Conservation (phyloP, 2,329 filamentous ascomycete genomes). For the Bipolaris zeicola region DNA sequence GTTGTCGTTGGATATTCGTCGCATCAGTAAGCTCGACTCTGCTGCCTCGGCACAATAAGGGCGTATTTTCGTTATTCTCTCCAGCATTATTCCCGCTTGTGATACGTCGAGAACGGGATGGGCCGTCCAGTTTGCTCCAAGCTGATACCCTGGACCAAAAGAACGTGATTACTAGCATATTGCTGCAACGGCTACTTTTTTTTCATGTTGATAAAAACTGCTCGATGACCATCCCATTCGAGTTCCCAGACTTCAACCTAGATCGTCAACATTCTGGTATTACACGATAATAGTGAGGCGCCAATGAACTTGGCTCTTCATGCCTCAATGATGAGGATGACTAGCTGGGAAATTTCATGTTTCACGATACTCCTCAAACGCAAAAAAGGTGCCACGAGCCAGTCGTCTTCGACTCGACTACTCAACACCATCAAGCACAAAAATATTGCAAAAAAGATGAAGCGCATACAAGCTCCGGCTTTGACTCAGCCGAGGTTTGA, state of each 20-base stretch:
- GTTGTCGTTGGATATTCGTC: background rate
- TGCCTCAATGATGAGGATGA: too few species aligned
- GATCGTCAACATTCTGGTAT: too few species aligned
- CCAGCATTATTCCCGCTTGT: background rate
- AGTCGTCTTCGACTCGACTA: background rate
- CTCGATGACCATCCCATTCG: too few species aligned
- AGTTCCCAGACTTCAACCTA: too few species aligned
- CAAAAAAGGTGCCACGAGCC: background rate
- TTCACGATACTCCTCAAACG: background rate
- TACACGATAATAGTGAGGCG: too few species aligned
- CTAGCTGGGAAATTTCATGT: too few species aligned
- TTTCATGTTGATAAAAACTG: too few species aligned
- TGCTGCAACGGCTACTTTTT: too few species aligned
- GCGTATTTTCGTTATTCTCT: background rate
- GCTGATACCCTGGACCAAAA: background rate
- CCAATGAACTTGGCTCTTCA: too few species aligned
- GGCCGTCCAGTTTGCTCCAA: background rate
- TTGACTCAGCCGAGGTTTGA: slow-evolving; percentile 20
- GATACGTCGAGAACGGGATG: background rate
- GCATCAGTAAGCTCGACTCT: background rate
- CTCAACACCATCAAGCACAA: background rate
- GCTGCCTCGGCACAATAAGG: too few species aligned
- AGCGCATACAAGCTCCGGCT: background rate
- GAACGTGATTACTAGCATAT: too few species aligned
- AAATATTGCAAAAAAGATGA: background rate